Conservation (phyloP, 202 grass and related monocot species). For the Carex arenaria region DNA sequence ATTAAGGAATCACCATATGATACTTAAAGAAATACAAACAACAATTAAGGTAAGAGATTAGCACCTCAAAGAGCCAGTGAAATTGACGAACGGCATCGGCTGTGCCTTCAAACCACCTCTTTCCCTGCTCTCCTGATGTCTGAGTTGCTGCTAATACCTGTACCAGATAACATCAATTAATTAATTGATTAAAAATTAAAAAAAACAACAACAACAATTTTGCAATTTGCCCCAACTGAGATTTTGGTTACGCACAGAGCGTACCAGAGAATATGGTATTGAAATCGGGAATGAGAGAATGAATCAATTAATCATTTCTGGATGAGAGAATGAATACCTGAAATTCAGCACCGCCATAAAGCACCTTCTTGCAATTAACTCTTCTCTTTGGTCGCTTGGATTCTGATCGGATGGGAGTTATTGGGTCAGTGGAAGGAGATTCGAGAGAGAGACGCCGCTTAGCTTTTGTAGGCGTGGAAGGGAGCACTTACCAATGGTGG, state of each 20-base stretch:
- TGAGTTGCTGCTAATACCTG: constrained; percentile 89
- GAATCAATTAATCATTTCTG: background rate
- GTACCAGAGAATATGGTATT: background rate
- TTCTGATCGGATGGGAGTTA: constrained; percentile 49
- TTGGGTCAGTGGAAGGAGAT: constrained; percentile 31
- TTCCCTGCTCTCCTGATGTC: constrained; percentile 59
- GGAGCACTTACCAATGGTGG: no score
- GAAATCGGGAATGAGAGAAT: background rate
- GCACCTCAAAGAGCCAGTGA: constrained; percentile 84
- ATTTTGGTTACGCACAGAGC: background rate
- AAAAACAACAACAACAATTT: constrained; percentile 18
- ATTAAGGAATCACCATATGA: constrained; percentile 34
- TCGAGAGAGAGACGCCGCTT: constrained; percentile 23
- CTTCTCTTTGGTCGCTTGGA: constrained; percentile 34
- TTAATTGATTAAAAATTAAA: constrained; percentile 17
- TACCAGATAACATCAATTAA: background rate
- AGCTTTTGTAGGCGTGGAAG: background rate
- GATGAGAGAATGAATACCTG: background rate
- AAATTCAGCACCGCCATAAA: constrained; percentile 62
- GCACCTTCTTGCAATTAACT: constrained; percentile 58
- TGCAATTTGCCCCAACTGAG: background rate
- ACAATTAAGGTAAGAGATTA: background rate
- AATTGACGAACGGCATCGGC: constrained; percentile 92
- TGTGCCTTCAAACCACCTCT: constrained; percentile 90
- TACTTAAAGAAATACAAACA: background rate